phyloP scores from a whole-genome alignment of 2,329 filamentous ascomycete genomes.

The Pyrenochaeta sp. region DNA sequence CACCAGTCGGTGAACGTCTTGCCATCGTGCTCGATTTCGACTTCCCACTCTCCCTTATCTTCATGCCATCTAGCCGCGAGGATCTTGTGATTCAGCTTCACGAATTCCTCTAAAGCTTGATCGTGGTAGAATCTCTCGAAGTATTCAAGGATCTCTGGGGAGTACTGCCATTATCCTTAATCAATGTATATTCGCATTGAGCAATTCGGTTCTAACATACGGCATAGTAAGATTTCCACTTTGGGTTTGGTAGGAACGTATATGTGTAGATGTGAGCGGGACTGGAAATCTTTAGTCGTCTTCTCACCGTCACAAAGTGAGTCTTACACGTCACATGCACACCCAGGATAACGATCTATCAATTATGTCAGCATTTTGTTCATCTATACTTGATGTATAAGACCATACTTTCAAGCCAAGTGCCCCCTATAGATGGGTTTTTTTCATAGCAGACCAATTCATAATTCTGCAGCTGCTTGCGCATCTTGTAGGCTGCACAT shows the following conservation, averaged over 20 bases:
- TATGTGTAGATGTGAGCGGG: slow-evolving; percentile 42
- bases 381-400: slow-evolving; percentile 44
- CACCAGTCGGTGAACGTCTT: slow-evolving; percentile 16
- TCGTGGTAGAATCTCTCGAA: slow-evolving; percentile 43
- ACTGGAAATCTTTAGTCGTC: slow-evolving; percentile 15
- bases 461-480: slow-evolving; percentile 48
- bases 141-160: slow-evolving; percentile 50
- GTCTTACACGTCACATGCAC: slow-evolving; percentile 9
- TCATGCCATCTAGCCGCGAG: slow-evolving; percentile 29
- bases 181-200: neutral
- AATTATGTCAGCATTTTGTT: neutral
- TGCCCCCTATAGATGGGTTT: neutral
- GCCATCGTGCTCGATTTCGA: slow-evolving; percentile 26
- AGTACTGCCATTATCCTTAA: slow-evolving; percentile 15
- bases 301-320: too few species aligned
- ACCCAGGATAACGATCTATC: slow-evolving; percentile 41
- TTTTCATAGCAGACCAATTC: slow-evolving; percentile 15
- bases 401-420: slow-evolving; percentile 1
- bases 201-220: too few species aligned
- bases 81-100: slow-evolving; percentile 21
- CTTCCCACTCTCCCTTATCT: slow-evolving; percentile 22
- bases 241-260: slow-evolving; percentile 49
- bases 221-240: slow-evolving; percentile 49
- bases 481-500: slow-evolving; percentile 53
- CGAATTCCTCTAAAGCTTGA: slow-evolving; percentile 38